phyloP scores from a whole-genome alignment of 148 eudicot species.

The Vaccinium vitisidaea region DNA sequence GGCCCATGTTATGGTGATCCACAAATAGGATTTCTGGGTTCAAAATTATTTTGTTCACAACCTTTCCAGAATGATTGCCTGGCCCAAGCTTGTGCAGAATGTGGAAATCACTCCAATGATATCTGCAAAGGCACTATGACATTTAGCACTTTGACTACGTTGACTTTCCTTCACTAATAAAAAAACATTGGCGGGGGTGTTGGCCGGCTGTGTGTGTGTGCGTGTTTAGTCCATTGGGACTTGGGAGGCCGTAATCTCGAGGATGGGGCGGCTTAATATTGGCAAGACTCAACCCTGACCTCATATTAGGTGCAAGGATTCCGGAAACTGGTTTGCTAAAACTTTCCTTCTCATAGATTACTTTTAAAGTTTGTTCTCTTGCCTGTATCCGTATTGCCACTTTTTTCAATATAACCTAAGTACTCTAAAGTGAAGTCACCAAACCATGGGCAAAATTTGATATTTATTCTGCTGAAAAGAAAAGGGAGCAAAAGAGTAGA shows the following conservation, averaged over 20 bases:
- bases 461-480: background rate
- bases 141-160: too few species aligned
- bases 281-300: too few species aligned
- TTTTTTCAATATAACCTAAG: background rate
- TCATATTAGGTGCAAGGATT: too few species aligned
- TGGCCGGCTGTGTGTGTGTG: too few species aligned
- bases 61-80: background rate
- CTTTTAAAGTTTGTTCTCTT: background rate
- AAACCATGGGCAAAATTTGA: background rate
- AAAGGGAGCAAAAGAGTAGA: background rate
- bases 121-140: background rate
- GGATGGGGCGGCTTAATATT: too few species aligned
- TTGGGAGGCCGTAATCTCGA: too few species aligned
- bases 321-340: too few species aligned
- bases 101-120: background rate
- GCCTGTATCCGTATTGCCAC: background rate
- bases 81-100: background rate
- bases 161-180: too few species aligned
- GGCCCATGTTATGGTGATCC: background rate
- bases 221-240: too few species aligned
- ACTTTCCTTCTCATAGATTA: background rate
- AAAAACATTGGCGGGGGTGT: too few species aligned
- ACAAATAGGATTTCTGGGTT: background rate
- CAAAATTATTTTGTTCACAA: background rate
- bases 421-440: background rate